phyloP scores from a whole-genome alignment of 768 basidiomycete species.

The Serendipita sp. region DNA sequence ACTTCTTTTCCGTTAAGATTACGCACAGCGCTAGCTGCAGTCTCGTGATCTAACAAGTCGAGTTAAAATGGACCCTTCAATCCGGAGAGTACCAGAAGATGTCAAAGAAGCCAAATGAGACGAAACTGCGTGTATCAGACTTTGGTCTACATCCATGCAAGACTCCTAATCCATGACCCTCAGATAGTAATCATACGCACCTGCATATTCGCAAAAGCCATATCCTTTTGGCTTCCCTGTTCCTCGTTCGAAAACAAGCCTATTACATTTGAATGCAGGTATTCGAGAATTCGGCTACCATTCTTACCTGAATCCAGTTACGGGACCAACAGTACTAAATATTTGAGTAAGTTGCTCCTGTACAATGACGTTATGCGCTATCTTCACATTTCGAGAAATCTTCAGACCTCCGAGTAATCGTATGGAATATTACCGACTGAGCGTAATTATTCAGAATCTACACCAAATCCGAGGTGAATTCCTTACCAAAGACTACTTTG shows the following conservation, averaged over 20 bases:
- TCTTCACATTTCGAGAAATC: constrained; percentile 6
- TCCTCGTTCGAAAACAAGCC: constrained; percentile 77
- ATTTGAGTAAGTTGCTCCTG: constrained; percentile 75
- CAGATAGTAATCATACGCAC: not conserved
- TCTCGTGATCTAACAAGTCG: constrained; percentile 62
- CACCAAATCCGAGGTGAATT: constrained; percentile 6
- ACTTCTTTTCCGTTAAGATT: constrained; percentile 89
- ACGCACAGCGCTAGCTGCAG: constrained; percentile 85
- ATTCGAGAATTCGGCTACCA: not conserved
- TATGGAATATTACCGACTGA: constrained; percentile 81
- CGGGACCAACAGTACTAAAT: constrained; percentile 78
- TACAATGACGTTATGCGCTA: constrained; percentile 7
- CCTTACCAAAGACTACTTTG: constrained; percentile 48
- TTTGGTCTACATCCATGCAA: too few species aligned
- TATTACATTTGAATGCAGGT: constrained; percentile 16
- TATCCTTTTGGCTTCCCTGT: constrained; percentile 93
- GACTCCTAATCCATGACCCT: too few species aligned
- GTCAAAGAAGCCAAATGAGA: constrained; percentile 11
- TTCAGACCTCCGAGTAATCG: constrained; percentile 60
- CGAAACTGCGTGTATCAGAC: constrained; percentile 7
- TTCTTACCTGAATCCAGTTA: constrained; percentile 66
- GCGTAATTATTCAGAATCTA: not conserved
- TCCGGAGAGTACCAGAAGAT: constrained; percentile 18
- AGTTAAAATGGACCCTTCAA: constrained; percentile 5
- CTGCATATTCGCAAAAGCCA: constrained; percentile 77